These are phyloP conservation scores for Spongiforma sp. DNA, from an alignment of 1,284 basidiomycete species.

Conservation along the genomic window DNA sequence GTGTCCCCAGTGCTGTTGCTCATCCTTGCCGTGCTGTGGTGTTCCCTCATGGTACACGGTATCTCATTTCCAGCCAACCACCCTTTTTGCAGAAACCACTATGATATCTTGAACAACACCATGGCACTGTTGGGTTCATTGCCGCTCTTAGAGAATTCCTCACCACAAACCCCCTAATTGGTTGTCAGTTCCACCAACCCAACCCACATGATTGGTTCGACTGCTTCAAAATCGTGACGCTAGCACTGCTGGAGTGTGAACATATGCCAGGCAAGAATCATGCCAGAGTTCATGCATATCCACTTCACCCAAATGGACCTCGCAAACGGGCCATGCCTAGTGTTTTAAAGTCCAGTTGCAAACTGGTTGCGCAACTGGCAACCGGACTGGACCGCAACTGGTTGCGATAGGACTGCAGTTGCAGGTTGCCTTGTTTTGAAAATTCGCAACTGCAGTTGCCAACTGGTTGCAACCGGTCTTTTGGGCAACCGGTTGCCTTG, in stretches of 20 bases:
- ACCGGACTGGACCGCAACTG: no score
- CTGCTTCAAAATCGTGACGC: background rate
- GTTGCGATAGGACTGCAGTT: no score
- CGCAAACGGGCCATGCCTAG: no score
- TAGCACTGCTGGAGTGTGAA: background rate
- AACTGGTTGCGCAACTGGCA: no score
- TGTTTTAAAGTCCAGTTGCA: no score
- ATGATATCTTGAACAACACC: background rate
- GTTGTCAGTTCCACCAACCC: background rate
- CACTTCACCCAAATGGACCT: background rate
- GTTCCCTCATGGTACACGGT: background rate
- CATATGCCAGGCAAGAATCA: background rate
- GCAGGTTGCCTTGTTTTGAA: no score
- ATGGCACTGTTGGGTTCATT: background rate
- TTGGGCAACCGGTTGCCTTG: no score
- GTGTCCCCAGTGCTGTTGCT: background rate
- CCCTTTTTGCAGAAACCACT: background rate
- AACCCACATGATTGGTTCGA: background rate
- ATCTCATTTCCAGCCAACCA: background rate
- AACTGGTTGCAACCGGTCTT: no score
- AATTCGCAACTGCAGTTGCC: no score
- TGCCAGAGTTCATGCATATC: background rate
- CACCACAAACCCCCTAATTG: background rate
- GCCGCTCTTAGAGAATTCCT: background rate
- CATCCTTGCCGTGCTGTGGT: background rate